These are phyloP conservation scores for Pittosporum tobira DNA, from an alignment of 129 eudicot species.

Conservation along the genomic window DNA sequence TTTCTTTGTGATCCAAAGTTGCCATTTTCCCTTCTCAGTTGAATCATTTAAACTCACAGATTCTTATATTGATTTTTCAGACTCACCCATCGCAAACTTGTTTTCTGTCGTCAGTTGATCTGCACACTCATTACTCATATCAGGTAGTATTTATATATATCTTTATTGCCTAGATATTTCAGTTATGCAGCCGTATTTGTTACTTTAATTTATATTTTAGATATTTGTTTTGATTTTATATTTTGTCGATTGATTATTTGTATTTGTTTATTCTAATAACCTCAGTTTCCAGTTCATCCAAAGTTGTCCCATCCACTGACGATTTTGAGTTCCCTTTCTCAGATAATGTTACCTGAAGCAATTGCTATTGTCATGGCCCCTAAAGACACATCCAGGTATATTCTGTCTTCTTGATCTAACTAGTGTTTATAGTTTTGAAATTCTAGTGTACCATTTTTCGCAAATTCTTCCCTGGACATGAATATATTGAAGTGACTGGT, in stretches of 20 bases:
- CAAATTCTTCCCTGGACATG: no score
- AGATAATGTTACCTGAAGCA: slow-evolving; percentile 98
- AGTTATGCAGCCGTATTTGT: no score
- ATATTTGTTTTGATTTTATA: no score
- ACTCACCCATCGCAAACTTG: slow-evolving; percentile 96
- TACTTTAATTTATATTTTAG: no score
- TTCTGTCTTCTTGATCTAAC: background rate
- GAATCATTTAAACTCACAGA: background rate
- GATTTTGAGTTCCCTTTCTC: slow-evolving; percentile 15
- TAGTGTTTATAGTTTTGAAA: background rate
- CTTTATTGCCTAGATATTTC: background rate
- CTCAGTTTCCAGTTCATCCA: no score
- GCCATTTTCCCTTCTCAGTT: no score
- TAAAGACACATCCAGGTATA: slow-evolving; percentile 69
- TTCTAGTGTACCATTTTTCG: no score
- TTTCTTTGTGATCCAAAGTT: no score
- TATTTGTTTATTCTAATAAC: no score
- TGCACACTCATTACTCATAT: slow-evolving; percentile 97
- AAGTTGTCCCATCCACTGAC: no score
- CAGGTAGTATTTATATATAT: slow-evolving; percentile 43
- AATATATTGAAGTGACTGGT: no score
- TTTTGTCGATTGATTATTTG: no score
- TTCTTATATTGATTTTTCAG: slow-evolving; percentile 40
- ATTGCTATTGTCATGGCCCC: slow-evolving; percentile 99
- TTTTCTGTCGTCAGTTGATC: slow-evolving; percentile 98